A percentile compares a stretch with the other conserved stretches of the same genome.
These are phyloP conservation scores for Salvia splendens DNA, from an alignment of 257 asterid genomes.

Conservation along the genomic window DNA sequence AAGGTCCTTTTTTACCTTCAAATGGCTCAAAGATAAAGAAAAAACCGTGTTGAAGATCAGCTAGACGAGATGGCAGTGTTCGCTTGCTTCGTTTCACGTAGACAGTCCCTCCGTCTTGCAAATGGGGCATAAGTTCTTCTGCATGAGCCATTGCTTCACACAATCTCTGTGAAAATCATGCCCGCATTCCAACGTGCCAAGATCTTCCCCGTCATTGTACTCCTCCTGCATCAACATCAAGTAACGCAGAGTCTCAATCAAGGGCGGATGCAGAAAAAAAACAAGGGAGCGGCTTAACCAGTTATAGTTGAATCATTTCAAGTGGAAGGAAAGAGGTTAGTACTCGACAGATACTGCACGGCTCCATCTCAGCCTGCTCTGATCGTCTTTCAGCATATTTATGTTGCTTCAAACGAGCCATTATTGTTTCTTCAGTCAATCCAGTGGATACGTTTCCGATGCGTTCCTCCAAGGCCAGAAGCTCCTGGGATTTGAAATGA, in stretches of 20 bases:
- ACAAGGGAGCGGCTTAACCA: too few relatives aligned
- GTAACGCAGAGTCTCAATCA: background rate
- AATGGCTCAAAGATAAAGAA: background rate
- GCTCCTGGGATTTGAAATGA: constrained; percentile 44
- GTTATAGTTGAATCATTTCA: background rate
- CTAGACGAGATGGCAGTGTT: background rate
- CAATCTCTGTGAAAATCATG: constrained; percentile 62
- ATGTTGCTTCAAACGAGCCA: constrained; percentile 44
- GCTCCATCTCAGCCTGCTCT: constrained; percentile 46
- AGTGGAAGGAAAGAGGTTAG: background rate
- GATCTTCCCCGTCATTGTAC: constrained; percentile 49
- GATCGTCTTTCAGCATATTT: constrained; percentile 26
- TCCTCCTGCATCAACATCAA: constrained; percentile 51
- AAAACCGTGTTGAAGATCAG: constrained; percentile 1
- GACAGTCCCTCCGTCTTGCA: constrained; percentile 62
- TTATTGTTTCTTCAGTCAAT: constrained; percentile 52
- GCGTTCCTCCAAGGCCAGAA: constrained; percentile 64
- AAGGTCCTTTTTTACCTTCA: background rate
- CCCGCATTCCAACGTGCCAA: constrained; percentile 60
- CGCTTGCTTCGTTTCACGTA: constrained; percentile 31
- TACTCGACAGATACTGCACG: constrained; percentile 72
- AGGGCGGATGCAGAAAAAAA: too few relatives aligned
- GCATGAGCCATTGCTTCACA: constrained; percentile 65
- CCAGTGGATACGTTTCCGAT: constrained; percentile 74
- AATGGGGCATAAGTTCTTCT: constrained; percentile 66